Evolutionary conservation across 306 rosid species (phyloP).

Genomic region (Cucumis sativus): DNA sequence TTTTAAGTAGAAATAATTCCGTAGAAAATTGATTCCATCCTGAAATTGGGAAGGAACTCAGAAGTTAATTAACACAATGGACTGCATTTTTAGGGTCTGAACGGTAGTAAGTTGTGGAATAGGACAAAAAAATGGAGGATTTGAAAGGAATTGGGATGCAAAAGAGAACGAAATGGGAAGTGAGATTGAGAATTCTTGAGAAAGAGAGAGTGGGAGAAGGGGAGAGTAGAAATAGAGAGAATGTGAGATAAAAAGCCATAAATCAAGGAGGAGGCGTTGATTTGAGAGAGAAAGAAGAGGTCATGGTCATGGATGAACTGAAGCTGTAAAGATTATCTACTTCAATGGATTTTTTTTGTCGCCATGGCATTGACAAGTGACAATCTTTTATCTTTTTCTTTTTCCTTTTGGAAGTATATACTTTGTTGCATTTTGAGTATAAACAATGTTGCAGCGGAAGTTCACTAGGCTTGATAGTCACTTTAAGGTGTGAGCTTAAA

Average conservation of each 20-base stretch:
- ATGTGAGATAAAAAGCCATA: not conserved
- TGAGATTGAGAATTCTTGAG: not conserved
- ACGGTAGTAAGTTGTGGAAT: conserved; percentile 11
- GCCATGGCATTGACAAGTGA: not conserved
- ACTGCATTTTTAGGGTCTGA: not conserved
- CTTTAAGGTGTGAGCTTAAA: too few species aligned
- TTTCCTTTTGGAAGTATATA: too few species aligned
- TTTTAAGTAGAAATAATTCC: not conserved
- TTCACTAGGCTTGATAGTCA: too few species aligned
- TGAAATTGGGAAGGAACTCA: not conserved
- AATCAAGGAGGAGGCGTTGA: not conserved
- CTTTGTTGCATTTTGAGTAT: too few species aligned
- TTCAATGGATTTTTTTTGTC: not conserved
- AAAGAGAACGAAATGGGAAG: not conserved
- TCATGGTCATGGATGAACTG: not conserved
- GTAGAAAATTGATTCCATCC: not conserved
- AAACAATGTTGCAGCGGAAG: too few species aligned
- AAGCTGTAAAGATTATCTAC: not conserved
- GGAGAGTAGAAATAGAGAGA: not conserved
- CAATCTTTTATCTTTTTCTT: not conserved
- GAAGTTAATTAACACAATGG: not conserved
- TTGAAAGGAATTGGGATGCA: not conserved
- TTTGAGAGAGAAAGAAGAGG: not conserved
- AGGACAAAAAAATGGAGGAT: not conserved
- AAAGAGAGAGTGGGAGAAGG: not conserved